These are phyloP conservation scores for Setomelanomma holmii DNA, from an alignment of 2,329 filamentous ascomycete species.

Conservation along the genomic window DNA sequence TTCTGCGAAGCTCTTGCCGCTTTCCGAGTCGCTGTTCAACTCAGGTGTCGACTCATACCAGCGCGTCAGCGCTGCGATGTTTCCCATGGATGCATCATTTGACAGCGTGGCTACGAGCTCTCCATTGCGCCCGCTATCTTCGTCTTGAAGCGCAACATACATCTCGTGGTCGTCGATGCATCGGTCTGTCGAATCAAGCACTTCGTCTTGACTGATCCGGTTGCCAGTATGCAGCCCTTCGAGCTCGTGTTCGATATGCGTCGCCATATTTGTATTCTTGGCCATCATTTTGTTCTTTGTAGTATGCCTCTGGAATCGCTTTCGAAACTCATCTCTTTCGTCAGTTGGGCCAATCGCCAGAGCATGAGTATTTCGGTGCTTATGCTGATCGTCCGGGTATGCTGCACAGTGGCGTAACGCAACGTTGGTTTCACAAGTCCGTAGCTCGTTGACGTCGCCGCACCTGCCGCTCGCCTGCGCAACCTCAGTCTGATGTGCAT, in stretches of 20 bases:
- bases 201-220: too few species aligned
- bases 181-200: too few species aligned
- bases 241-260: too few species aligned
- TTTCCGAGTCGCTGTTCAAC: not conserved
- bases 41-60: not conserved
- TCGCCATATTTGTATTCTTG: too few species aligned
- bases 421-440: not conserved
- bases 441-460: not conserved
- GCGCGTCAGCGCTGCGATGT: not conserved
- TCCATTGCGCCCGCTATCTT: too few species aligned
- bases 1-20: not conserved
- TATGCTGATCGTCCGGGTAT: conserved; percentile 3
- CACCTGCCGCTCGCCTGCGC: not conserved
- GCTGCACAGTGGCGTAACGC: conserved; percentile 5
- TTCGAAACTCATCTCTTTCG: not conserved
- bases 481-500: not conserved
- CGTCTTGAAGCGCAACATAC: too few species aligned
- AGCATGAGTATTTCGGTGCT: conserved; percentile 4
- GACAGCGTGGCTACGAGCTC: too few species aligned
- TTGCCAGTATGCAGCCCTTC: too few species aligned
- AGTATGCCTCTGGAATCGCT: not conserved
- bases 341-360: not conserved
- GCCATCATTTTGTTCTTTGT: not conserved
- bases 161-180: too few species aligned
- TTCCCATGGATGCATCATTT: not conserved